These are phyloP conservation scores for Erigeron canadensis DNA, from an alignment of 129 eudicot species.

Conservation along the genomic window DNA sequence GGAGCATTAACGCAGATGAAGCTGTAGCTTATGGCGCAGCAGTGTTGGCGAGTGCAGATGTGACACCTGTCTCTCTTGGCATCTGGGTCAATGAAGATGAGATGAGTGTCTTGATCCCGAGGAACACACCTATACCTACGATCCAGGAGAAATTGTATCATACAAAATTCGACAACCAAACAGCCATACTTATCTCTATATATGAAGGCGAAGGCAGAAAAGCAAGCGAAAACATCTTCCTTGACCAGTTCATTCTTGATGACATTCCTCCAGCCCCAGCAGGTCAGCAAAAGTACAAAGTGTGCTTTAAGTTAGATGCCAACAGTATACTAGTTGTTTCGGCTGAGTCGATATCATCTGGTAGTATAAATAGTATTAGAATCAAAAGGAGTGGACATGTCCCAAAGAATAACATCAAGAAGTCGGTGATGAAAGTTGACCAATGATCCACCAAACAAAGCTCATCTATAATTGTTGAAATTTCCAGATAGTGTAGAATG, in stretches of 20 bases:
- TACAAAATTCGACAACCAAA: background rate
- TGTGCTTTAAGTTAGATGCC: slow-evolving; percentile 5
- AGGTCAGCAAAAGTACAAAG: background rate
- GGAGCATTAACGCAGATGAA: slow-evolving; percentile 22
- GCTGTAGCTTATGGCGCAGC: slow-evolving; percentile 30
- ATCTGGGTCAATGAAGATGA: background rate
- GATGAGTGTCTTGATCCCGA: slow-evolving; percentile 9
- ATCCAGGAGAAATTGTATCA: background rate
- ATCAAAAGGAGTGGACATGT: background rate
- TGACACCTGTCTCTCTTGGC: slow-evolving; percentile 14
- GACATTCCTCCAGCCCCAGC: background rate
- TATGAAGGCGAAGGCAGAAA: background rate
- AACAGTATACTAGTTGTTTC: background rate
- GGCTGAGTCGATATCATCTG: background rate
- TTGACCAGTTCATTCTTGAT: background rate
- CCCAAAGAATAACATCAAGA: background rate
- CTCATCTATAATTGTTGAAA: too few relatives aligned
- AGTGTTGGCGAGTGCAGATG: slow-evolving; percentile 15
- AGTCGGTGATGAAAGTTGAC: background rate
- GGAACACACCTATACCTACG: background rate
- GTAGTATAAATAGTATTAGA: slow-evolving; percentile 1
- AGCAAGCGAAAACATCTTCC: background rate
- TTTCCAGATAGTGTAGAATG: too few relatives aligned
- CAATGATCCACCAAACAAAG: background rate
- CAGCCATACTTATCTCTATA: background rate